A percentile compares a stretch with the other conserved stretches of the same genome.
These are phyloP conservation scores for Platismatia glauca DNA, from an alignment of 495 filamentous ascomycete genomes.

Conservation along the genomic window DNA sequence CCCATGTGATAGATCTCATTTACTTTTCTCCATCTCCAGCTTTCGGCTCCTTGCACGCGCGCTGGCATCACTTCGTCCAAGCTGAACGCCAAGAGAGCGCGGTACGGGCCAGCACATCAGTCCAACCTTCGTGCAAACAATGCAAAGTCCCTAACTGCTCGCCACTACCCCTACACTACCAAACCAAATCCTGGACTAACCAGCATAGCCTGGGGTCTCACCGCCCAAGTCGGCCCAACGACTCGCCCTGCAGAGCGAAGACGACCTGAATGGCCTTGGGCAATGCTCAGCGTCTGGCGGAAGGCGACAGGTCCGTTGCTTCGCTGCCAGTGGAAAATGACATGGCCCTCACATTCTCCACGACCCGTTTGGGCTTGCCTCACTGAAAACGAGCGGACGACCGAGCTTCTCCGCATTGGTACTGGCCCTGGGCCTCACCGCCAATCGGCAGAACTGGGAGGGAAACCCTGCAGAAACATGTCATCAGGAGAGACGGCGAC, in stretches of 20 bases:
- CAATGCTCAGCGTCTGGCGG: neutral
- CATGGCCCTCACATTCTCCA: neutral
- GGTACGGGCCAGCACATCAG: constrained; percentile 16
- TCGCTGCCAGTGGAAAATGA: neutral
- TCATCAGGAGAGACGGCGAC: neutral
- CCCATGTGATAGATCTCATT: neutral
- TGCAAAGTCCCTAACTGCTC: neutral
- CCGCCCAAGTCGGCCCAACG: constrained; percentile 9
- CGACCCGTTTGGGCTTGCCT: neutral
- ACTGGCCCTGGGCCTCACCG: neutral
- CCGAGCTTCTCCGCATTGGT: neutral
- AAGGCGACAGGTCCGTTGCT: neutral
- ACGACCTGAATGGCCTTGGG: neutral
- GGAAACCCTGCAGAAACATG: constrained; percentile 5
- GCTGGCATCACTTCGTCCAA: constrained; percentile 6
- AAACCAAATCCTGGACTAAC: neutral
- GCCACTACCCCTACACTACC: neutral
- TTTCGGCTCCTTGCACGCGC: constrained; percentile 10
- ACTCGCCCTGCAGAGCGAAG: neutral
- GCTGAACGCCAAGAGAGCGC: neutral
- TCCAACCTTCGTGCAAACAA: constrained; percentile 9
- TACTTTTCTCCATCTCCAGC: neutral
- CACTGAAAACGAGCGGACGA: neutral
- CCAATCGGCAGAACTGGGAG: constrained; percentile 8
- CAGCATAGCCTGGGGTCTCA: constrained; percentile 10